Evolutionary conservation across 768 basidiomycete species (phyloP).

Genomic region (Ramaria rubella): DNA sequence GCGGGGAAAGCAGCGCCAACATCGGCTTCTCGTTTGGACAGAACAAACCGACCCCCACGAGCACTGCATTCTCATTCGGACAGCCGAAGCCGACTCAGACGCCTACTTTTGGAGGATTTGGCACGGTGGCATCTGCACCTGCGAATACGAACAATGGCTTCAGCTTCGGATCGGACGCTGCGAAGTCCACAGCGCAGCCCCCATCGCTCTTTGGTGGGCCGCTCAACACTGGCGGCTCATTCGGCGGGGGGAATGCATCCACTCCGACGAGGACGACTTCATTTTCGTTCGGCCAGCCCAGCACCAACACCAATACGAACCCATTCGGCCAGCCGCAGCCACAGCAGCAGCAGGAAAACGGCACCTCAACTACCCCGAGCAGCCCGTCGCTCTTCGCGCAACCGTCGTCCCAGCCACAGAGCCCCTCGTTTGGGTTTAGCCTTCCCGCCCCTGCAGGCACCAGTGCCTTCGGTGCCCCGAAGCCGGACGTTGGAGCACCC

Average conservation of each 20-base stretch:
- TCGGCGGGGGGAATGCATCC: not conserved
- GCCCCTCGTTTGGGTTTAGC: constrained; percentile 3
- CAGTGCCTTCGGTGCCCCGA: not conserved
- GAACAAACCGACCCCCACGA: constrained; percentile 4
- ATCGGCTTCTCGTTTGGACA: constrained; percentile 25
- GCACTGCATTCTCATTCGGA: constrained; percentile 40
- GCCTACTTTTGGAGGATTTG: constrained; percentile 24
- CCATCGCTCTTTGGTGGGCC: not conserved
- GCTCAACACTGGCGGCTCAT: not conserved
- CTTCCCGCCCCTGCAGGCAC: not conserved
- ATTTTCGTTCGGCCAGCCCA: constrained; percentile 34
- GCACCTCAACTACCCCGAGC: not conserved
- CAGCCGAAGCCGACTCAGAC: constrained; percentile 19
- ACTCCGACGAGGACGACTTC: not conserved
- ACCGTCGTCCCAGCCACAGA: not conserved
- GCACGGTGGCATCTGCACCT: constrained; percentile 30
- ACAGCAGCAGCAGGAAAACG: not conserved
- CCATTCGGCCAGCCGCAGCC: constrained; percentile 40
- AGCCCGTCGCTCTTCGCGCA: constrained; percentile 9
- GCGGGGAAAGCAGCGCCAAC: constrained; percentile 27
- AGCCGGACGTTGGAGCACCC: not conserved
- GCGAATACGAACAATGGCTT: constrained; percentile 22
- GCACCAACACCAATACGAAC: constrained; percentile 26
- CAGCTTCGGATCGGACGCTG: not conserved
- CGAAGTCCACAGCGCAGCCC: not conserved